Percentiles rank a stretch among this genome's conserved stretches.
Conservation (phyloP, 2,329 filamentous ascomycete species). For the Immersiporthe knoxdaviesiana region DNA sequence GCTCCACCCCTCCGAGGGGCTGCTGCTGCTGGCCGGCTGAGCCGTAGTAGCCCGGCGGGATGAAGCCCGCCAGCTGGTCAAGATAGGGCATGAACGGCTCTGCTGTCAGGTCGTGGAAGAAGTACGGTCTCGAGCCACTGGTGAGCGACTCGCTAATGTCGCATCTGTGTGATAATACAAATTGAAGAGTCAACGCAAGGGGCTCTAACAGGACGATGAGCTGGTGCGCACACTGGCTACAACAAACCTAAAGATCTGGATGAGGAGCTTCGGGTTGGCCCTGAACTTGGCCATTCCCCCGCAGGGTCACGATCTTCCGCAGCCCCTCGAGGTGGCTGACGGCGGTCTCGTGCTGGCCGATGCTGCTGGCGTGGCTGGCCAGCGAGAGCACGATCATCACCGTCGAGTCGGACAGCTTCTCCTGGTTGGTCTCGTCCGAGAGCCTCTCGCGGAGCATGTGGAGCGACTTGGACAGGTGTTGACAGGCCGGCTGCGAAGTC, state of each 20-base stretch:
- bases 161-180: neutral
- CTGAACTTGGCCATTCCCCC: conserved; percentile 40
- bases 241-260: conserved; percentile 41
- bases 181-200: neutral
- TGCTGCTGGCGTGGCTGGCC: conserved; percentile 37
- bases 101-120: conserved; percentile 9
- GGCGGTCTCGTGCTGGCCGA: conserved; percentile 36
- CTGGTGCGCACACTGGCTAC: neutral
- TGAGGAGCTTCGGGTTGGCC: conserved; percentile 40
- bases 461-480: conserved; percentile 12
- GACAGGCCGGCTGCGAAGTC: conserved; percentile 35
- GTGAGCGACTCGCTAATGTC: conserved; percentile 18
- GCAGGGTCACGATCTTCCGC: conserved; percentile 41
- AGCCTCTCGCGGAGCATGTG: conserved; percentile 37
- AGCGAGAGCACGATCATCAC: conserved; percentile 39
- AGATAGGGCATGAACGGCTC: conserved; percentile 15
- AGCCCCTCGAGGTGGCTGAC: conserved; percentile 43
- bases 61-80: neutral
- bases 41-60: neutral
- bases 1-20: neutral
- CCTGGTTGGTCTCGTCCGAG: conserved; percentile 29
- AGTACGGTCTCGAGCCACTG: conserved; percentile 6
- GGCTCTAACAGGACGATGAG: too few species aligned
- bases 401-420: conserved; percentile 38
- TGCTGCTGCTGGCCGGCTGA: too few species aligned